Conservation (phyloP, 768 basidiomycete genomes). For the Russula olivacea region DNA sequence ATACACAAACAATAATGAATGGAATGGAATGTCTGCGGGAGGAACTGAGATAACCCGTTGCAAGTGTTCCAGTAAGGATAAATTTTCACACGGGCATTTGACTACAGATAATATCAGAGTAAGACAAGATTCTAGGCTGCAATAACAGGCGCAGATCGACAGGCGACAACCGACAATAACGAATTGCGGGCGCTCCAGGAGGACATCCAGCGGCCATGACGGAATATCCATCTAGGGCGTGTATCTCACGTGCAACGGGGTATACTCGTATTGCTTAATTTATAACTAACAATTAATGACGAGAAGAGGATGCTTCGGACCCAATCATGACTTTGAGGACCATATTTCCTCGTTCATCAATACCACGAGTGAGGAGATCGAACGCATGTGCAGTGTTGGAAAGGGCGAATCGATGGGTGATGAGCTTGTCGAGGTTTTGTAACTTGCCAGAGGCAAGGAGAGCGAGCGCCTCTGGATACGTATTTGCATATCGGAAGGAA, state of each 20-base stretch:
- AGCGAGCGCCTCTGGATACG: conserved; percentile 79
- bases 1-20: not conserved
- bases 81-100: not conserved
- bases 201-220: conserved; percentile 5
- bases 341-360: conserved; percentile 72
- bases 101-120: not conserved
- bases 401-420: conserved; percentile 72
- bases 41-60: not conserved
- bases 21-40: not conserved
- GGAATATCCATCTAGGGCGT: not conserved
- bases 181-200: not conserved
- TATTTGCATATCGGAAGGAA: conserved; percentile 87
- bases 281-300: conserved; percentile 10
- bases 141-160: conserved; percentile 13
- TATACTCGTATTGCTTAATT: conserved; percentile 20
- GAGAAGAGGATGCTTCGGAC: conserved; percentile 23
- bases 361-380: conserved; percentile 69
- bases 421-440: conserved; percentile 59
- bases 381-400: conserved; percentile 69
- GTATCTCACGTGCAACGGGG: conserved; percentile 16
- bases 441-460: conserved; percentile 61
- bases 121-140: conserved; percentile 15
- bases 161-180: conserved; percentile 12
- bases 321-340: conserved; percentile 89
- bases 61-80: not conserved